phyloP scores from a whole-genome alignment of 371 early-diverging fungal species.

The Funneliformis caledonium region DNA sequence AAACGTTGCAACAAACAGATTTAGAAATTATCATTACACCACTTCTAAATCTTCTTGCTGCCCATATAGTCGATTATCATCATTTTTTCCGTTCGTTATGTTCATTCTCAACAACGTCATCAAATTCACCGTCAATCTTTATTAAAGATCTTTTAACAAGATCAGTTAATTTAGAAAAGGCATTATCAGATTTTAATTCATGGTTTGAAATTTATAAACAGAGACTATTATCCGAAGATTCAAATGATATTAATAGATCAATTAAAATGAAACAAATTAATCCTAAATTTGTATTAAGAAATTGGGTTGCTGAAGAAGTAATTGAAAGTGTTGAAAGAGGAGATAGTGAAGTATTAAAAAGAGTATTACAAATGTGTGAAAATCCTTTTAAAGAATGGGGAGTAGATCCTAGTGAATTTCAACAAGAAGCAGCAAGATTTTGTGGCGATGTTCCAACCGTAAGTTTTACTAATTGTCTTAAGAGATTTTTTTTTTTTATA shows the following conservation, averaged over 20 bases:
- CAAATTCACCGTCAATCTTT: background rate
- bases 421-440: conserved; percentile 48
- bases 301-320: conserved; percentile 75
- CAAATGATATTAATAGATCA: conserved; percentile 47
- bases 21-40: conserved; percentile 66
- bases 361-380: conserved; percentile 60
- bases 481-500: conserved; percentile 42
- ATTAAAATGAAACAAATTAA: conserved; percentile 64
- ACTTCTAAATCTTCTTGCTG: conserved; percentile 67
- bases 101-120: background rate
- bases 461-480: conserved; percentile 39
- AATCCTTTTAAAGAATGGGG: conserved; percentile 56
- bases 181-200: background rate
- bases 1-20: conserved; percentile 49
- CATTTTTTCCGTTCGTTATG: conserved; percentile 71
- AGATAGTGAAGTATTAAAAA: conserved; percentile 51
- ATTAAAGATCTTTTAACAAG: background rate
- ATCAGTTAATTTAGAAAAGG: background rate
- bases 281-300: conserved; percentile 73
- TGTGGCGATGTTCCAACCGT: conserved; percentile 47
- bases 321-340: conserved; percentile 51
- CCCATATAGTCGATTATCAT: conserved; percentile 71
- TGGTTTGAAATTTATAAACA: conserved; percentile 37
- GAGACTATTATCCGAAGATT: conserved; percentile 41
- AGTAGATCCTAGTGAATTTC: conserved; percentile 43